Evolutionary conservation across 305 asterid genomes (phyloP), one percentile per base, ranked within the genome.

Genomic region (Fraxinus albicans): DNA sequence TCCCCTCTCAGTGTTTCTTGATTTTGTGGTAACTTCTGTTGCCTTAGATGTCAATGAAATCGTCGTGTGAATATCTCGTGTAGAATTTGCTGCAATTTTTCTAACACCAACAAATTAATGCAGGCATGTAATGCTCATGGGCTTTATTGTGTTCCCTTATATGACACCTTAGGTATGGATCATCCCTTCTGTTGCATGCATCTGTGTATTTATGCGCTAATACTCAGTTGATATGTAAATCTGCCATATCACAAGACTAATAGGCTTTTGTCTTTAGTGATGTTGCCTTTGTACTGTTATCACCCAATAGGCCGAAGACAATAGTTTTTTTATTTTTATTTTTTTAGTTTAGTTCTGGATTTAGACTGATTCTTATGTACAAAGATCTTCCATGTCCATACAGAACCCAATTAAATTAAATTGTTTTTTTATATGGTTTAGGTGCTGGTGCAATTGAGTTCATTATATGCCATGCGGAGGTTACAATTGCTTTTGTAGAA

Each of bases 61-160:
- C 47, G 27, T 76, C 75, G 7, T 80, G 79, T 78, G 15, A 35
- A 42, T 63, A 78, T 78, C 76, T 81, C 73, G 8, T 27, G 38
- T 75, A 29, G 44, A 60, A 25, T 77, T 79, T 76, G 81, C 78
- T 72, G 65, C 80, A 77, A 79, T 80, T 69, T 31, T 60, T 78
- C 78, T 91, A 83, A 86, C 83, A 74, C 55, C 58, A 34, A 80
- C 53, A 80, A 85, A 72, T 35, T 83, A 53, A 84, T 90, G 91
- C 95, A 94, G 99, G 99, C 99, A 15, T 96, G 99, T 84, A 96
- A 96, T 91, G 99, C 98, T 87, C 99, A 93, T 86, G 99, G 99
- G 58, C 94, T 96, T 76, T 90, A 92, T 78, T 94, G 99, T 85
- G 97, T 96, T 85, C 99, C 99, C 77, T 80, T 96, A 76, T 96